Evolutionary conservation across 176 grass and related monocot species (phyloP), one percentile per base, ranked within the genome.

Genomic region (Pontederia paniculata): DNA sequence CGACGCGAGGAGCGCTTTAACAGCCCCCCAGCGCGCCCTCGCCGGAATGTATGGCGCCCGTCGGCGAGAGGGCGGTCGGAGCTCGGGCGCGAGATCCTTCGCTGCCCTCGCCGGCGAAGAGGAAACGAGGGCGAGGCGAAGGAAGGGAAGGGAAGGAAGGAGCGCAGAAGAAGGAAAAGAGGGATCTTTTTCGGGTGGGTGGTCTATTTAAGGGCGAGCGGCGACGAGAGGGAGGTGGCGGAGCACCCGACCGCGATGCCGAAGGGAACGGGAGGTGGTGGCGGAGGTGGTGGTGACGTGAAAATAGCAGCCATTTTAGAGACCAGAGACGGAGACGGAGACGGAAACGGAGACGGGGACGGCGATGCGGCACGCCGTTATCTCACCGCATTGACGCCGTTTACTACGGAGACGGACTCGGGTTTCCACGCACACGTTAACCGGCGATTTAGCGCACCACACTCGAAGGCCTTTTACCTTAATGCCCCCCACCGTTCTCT

Each of bases 341-440:
- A 48, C 17, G 17, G 59, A 62, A 8, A 60, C 15, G 16, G 9
- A 41, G 23, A 14, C 42, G 59, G 21, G 13, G 59, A 20, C 43
- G 44, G 59, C 59, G 13, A 9, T 58, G 18, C 41, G 8, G 60
- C 28, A 37, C 19, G 60, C 19, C 60, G 60, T 63, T 60, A 60
- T 41, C 15, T 5, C 7, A 6, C 28, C 28, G 28, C 28, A 37
- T 37, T 37, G 5, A 37, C 28, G 28, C 28, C 28, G 28, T 37
- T 37, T 37, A 37, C 28, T 37, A 2, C 28, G 28, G 28, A 37
- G 28, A 37, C 3, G 28, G 28, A 37, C 28, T 5, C 28, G 28
- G n/a, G n/a, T n/a, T n/a, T 37, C 28, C 28, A n/a, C 28, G 28
- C 28, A 37, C 28, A n/a, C 28, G 28, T 6, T 5, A 37, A 6